A percentile compares a stretch with the other conserved stretches of the same genome.
phyloP scores from a whole-genome alignment of 768 basidiomycete species.

The Trametes gibbosa region DNA sequence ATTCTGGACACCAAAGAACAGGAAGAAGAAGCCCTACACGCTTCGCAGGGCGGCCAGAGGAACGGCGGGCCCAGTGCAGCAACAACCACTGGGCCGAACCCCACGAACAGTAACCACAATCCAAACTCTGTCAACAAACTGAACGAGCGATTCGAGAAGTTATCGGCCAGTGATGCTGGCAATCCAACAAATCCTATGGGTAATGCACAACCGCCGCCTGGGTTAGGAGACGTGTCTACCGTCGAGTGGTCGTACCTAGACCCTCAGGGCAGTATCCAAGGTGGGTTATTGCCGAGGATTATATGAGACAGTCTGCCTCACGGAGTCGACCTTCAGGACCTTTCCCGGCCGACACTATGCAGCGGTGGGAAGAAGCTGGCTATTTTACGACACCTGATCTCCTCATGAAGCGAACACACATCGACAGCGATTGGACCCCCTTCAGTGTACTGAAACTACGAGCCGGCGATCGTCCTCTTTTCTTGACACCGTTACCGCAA shows the following conservation, averaged over 20 bases:
- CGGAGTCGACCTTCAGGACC: slow-evolving; percentile 54
- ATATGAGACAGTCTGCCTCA: background rate
- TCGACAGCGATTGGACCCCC: slow-evolving; percentile 67
- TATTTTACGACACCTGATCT: slow-evolving; percentile 78
- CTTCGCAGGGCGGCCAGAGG: background rate
- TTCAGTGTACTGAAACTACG: slow-evolving; percentile 57
- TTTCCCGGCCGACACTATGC: slow-evolving; percentile 87
- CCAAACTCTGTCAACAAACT: background rate
- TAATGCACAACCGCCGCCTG: slow-evolving; percentile 35
- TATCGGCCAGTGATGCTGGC: slow-evolving; percentile 1
- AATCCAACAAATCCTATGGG: slow-evolving; percentile 27
- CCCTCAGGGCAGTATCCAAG: slow-evolving; percentile 89
- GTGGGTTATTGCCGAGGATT: slow-evolving; percentile 37
- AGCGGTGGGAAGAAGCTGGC: slow-evolving; percentile 89
- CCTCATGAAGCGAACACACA: slow-evolving; percentile 75
- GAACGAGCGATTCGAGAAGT: background rate
- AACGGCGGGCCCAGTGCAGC: background rate
- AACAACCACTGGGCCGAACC: background rate
- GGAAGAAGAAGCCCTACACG: slow-evolving; percentile 38
- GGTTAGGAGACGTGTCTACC: slow-evolving; percentile 50
- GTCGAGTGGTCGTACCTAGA: slow-evolving; percentile 93
- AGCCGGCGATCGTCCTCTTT: slow-evolving; percentile 57
- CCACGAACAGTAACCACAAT: background rate
- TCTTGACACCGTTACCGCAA: slow-evolving; percentile 50
- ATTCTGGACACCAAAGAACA: slow-evolving; percentile 57